Evolutionary conservation across 2,329 filamentous ascomycete species (phyloP).

Genomic region (Chrysoporthe austroafricana): DNA sequence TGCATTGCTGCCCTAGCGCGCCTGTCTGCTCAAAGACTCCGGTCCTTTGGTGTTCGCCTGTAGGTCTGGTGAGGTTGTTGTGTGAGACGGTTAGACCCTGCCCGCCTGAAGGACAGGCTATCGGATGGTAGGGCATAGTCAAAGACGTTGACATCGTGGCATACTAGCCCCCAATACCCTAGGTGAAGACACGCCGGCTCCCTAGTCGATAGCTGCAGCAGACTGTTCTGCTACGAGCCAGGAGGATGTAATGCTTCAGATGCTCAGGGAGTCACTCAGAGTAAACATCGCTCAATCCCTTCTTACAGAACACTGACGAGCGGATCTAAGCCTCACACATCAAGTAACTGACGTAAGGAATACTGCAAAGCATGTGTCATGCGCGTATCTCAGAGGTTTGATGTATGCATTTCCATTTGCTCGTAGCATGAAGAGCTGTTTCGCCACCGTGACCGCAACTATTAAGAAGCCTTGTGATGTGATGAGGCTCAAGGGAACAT

Average conservation of each 20-base stretch:
- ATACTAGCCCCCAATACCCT: no score
- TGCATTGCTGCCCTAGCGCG: not conserved
- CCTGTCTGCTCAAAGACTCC: not conserved
- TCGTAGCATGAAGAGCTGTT: no score
- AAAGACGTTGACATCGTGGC: no score
- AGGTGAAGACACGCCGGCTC: no score
- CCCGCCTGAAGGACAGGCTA: not conserved
- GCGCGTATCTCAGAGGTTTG: not conserved
- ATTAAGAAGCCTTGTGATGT: not conserved
- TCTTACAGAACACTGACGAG: not conserved
- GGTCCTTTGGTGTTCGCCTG: no score
- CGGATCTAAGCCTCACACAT: not conserved
- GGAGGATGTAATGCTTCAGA: not conserved
- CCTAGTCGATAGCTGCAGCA: not conserved
- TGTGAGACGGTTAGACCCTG: not conserved
- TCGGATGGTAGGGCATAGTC: not conserved
- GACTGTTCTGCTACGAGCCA: not conserved
- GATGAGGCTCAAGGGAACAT: not conserved
- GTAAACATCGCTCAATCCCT: not conserved
- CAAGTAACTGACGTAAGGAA: not conserved
- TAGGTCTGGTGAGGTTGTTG: no score
- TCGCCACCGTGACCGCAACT: not conserved
- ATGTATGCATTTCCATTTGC: not conserved
- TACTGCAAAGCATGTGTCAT: not conserved
- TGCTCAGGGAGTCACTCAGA: no score